Percentiles rank a stretch among this genome's conserved stretches.
Conservation (phyloP, 2,329 filamentous ascomycete genomes). For the Teratosphaeriaceae sp. region DNA sequence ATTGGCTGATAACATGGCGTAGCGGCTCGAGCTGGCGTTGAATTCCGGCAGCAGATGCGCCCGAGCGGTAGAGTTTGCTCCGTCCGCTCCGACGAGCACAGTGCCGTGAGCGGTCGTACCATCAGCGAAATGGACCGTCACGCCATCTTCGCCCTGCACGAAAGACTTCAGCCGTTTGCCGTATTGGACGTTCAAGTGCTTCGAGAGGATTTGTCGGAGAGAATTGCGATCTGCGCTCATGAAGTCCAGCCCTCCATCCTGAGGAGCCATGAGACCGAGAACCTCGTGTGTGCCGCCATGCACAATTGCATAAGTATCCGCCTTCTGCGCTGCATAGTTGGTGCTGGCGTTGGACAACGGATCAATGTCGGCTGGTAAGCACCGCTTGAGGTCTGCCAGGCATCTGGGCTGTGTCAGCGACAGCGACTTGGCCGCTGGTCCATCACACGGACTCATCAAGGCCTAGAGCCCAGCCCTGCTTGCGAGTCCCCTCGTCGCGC, state of each 20-base stretch:
- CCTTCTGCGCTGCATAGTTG: background rate
- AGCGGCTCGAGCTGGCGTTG: background rate
- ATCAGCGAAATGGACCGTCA: background rate
- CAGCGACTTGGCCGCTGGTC: no score
- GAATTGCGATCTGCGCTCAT: background rate
- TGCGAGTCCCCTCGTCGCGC: background rate
- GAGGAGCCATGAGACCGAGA: background rate
- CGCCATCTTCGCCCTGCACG: background rate
- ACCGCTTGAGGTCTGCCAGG: background rate
- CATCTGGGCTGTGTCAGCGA: no score
- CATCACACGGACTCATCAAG: background rate
- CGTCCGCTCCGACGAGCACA: conserved; percentile 1
- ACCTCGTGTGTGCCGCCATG: background rate
- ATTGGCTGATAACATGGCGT: background rate
- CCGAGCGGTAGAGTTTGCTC: background rate
- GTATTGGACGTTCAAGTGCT: background rate
- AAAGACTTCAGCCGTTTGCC: background rate
- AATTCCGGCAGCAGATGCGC: background rate
- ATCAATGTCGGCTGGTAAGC: background rate
- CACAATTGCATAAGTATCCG: background rate
- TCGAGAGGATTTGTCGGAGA: background rate
- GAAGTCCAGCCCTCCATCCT: background rate
- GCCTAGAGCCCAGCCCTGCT: background rate
- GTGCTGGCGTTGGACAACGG: background rate
- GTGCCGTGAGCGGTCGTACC: background rate